phyloP scores from a whole-genome alignment of 805 yeast genomes.

The Candida wancherniae region DNA sequence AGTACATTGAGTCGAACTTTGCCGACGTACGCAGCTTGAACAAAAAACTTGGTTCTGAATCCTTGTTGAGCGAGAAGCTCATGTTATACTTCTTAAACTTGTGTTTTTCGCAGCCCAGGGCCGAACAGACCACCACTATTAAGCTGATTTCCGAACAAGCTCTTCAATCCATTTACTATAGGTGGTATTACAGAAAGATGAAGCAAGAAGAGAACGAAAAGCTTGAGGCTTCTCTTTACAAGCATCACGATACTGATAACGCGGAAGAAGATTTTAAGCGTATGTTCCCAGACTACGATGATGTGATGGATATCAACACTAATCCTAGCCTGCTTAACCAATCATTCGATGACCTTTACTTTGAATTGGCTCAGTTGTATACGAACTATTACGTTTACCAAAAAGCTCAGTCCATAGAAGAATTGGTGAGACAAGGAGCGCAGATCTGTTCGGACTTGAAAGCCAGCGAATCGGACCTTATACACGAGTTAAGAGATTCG shows the following conservation, averaged over 20 bases:
- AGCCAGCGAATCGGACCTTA: slow-evolving; percentile 7
- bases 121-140: slow-evolving; percentile 1
- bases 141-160: slow-evolving; percentile 36
- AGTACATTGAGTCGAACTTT: slow-evolving; percentile 27
- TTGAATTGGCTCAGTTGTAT: slow-evolving; percentile 46
- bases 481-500: slow-evolving; percentile 16
- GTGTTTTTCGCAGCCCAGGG: slow-evolving; percentile 29
- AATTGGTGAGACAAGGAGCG: slow-evolving; percentile 12
- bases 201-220: slow-evolving; percentile 61
- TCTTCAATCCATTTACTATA: slow-evolving; percentile 60
- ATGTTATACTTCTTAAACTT: slow-evolving; percentile 45
- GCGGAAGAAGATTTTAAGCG: slow-evolving; percentile 72
- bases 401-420: slow-evolving; percentile 4
- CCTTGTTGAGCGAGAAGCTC: slow-evolving; percentile 46
- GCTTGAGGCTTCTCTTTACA: slow-evolving; percentile 59
- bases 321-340: slow-evolving; percentile 2
- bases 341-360: slow-evolving; percentile 43
- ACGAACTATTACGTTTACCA: slow-evolving; percentile 35
- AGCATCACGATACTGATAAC: slow-evolving; percentile 59
- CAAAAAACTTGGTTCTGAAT: slow-evolving; percentile 40
- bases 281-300: slow-evolving; percentile 88
- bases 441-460: slow-evolving; percentile 12
- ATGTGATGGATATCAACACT: slow-evolving; percentile 39
- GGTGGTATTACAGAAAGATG: slow-evolving; percentile 76
- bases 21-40: slow-evolving; percentile 29